phyloP scores from a whole-genome alignment of 495 filamentous ascomycete species.

The Talaromyces wortmannii region DNA sequence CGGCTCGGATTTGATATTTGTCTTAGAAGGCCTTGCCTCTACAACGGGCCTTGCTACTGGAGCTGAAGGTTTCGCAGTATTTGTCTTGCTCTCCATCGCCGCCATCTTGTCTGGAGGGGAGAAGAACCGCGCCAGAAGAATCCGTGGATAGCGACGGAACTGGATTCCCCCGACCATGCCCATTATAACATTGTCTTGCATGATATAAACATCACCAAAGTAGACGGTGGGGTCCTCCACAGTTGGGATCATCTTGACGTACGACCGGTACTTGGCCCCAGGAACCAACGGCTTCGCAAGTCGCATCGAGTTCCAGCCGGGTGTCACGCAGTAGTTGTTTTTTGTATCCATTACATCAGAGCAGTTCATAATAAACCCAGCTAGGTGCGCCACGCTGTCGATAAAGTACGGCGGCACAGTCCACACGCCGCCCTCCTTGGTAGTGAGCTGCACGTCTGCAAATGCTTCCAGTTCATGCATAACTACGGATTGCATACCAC shows the following conservation, averaged over 20 bases:
- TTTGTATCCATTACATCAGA: constrained; percentile 15
- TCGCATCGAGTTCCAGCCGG: constrained; percentile 22
- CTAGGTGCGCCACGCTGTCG: constrained; percentile 33
- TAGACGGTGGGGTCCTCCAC: constrained; percentile 15
- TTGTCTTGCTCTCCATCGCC: neutral
- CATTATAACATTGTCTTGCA: constrained; percentile 23
- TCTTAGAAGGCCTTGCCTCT: neutral
- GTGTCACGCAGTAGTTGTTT: constrained; percentile 27
- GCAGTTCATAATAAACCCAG: constrained; percentile 32
- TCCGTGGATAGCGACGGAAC: constrained; percentile 22
- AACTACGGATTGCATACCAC: constrained; percentile 28
- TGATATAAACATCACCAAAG: constrained; percentile 33
- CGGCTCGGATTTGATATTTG: neutral
- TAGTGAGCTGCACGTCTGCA: constrained; percentile 27
- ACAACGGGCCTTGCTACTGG: neutral
- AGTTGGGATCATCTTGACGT: constrained; percentile 32
- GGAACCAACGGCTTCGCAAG: constrained; percentile 19
- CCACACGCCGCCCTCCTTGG: constrained; percentile 18
- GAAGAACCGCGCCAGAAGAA: constrained; percentile 28
- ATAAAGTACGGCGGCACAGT: constrained; percentile 31
- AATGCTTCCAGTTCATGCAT: constrained; percentile 30
- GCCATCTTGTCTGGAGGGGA: constrained; percentile 11
- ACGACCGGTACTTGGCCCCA: constrained; percentile 23
- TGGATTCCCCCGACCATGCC: constrained; percentile 24
- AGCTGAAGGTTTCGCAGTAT: neutral